These are phyloP conservation scores for Adansonia grandidieri DNA, from an alignment of 441 rosid genomes.

Conservation along the genomic window DNA sequence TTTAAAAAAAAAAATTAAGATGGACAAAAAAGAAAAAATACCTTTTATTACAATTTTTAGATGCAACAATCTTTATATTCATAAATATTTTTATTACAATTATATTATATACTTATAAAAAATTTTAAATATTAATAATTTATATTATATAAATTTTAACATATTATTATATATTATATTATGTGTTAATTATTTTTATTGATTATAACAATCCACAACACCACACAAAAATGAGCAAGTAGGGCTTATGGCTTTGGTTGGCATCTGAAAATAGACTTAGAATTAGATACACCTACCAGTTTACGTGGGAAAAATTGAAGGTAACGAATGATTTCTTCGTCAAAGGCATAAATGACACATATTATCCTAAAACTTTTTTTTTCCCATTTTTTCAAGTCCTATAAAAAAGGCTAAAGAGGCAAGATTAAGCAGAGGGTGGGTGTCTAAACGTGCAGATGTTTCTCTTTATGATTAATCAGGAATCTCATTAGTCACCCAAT, in stretches of 20 bases:
- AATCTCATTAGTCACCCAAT: slow-evolving; percentile 22
- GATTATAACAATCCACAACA: slow-evolving; percentile 18
- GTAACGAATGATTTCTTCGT: slow-evolving; percentile 34
- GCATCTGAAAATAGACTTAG: slow-evolving; percentile 36
- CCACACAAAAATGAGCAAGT: slow-evolving; percentile 27
- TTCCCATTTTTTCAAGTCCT: neutral
- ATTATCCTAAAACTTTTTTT: slow-evolving; percentile 23
- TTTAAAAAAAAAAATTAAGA: slow-evolving; percentile 20
- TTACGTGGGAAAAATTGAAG: slow-evolving; percentile 30
- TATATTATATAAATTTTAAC: no score
- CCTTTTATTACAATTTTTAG: neutral
- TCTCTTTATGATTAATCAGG: slow-evolving; percentile 17
- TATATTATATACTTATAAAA: no score
- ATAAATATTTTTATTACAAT: no score
- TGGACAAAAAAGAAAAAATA: neutral
- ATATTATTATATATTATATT: no score
- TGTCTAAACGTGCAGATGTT: slow-evolving; percentile 37
- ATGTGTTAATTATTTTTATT: no score
- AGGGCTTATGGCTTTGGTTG: slow-evolving; percentile 36
- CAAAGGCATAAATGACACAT: slow-evolving; percentile 30
- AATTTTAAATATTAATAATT: no score
- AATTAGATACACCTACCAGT: slow-evolving; percentile 36
- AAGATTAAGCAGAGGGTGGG: slow-evolving; percentile 23
- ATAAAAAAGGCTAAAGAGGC: slow-evolving; percentile 21
- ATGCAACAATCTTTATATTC: neutral